A percentile compares a stretch with the other conserved stretches of the same genome.
phyloP scores from a whole-genome alignment of 148 eudicot genomes.

The Fallopia convolvulus region DNA sequence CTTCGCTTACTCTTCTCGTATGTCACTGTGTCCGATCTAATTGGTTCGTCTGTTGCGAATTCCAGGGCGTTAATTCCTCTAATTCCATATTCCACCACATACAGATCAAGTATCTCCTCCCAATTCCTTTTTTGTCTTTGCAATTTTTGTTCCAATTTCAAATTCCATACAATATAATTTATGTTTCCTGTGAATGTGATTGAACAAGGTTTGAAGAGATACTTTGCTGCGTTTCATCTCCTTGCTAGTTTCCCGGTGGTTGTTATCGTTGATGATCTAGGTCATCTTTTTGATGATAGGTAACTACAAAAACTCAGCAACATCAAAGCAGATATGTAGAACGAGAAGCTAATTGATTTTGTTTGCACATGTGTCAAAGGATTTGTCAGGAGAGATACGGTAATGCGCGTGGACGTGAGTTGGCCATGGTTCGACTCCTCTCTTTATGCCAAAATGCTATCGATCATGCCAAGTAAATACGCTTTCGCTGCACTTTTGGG shows the following conservation, averaged over 20 bases:
- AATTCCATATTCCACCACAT: conserved; percentile 41
- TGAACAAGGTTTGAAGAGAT: conserved; percentile 50
- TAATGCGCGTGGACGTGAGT: conserved; percentile 63
- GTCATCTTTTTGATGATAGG: conserved; percentile 55
- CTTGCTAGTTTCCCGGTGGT: conserved; percentile 40
- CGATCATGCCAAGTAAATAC: conserved; percentile 62
- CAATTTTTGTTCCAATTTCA: neutral
- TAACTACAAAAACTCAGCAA: conserved; percentile 1
- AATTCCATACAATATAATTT: too few species aligned
- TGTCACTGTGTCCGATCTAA: neutral
- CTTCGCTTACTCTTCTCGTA: neutral
- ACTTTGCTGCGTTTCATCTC: conserved; percentile 76
- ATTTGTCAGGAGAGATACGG: conserved; percentile 55
- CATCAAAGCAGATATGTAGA: neutral
- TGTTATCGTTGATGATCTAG: conserved; percentile 68
- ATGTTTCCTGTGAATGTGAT: neutral
- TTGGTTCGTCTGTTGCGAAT: neutral
- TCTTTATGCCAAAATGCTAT: conserved; percentile 72
- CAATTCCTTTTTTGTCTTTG: neutral
- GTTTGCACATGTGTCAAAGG: conserved; percentile 16
- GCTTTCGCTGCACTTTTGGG: neutral
- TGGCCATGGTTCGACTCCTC: conserved; percentile 68
- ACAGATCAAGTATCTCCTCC: conserved; percentile 50
- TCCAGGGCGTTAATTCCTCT: conserved; percentile 63
- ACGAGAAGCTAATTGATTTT: neutral